Evolutionary conservation across 1,284 basidiomycete species (phyloP).

Genomic region (Irpex sp.): DNA sequence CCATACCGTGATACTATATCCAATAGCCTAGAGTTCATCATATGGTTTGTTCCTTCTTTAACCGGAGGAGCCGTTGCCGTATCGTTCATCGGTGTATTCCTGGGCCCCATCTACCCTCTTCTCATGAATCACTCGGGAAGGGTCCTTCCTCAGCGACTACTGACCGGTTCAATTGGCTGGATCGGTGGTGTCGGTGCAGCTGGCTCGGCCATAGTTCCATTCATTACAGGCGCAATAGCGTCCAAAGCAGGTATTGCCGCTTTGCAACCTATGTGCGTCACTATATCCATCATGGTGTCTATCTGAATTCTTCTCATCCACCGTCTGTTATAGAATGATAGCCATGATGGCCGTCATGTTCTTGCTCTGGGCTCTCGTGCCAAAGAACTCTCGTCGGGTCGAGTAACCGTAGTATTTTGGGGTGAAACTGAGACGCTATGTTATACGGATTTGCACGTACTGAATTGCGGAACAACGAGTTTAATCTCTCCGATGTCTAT

Average conservation of each 20-base stretch:
- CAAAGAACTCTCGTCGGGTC: not conserved
- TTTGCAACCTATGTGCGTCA: constrained; percentile 53
- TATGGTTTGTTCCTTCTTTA: constrained; percentile 58
- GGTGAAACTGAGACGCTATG: too few relatives aligned
- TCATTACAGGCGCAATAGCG: constrained; percentile 55
- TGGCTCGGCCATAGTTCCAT: constrained; percentile 51
- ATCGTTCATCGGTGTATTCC: constrained; percentile 50
- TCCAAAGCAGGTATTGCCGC: constrained; percentile 44
- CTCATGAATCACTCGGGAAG: constrained; percentile 45
- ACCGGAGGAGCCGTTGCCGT: constrained; percentile 50
- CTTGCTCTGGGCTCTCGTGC: not conserved
- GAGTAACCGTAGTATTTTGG: not conserved
- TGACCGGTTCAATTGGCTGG: constrained; percentile 55
- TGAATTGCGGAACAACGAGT: too few relatives aligned
- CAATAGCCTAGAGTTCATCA: constrained; percentile 46
- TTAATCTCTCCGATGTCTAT: too few relatives aligned
- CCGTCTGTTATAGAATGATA: constrained; percentile 32
- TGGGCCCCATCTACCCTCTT: constrained; percentile 54
- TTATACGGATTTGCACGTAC: too few relatives aligned
- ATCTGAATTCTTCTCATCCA: not conserved
- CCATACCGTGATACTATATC: not conserved
- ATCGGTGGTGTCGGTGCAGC: constrained; percentile 50
- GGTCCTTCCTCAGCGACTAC: constrained; percentile 45
- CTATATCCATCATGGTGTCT: not conserved
- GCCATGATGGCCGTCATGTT: constrained; percentile 42